Evolutionary conservation across 1,139 yeast genomes (phyloP), one percentile per base, ranked within the genome.

Genomic region (Lodderomyces elongisporus): DNA sequence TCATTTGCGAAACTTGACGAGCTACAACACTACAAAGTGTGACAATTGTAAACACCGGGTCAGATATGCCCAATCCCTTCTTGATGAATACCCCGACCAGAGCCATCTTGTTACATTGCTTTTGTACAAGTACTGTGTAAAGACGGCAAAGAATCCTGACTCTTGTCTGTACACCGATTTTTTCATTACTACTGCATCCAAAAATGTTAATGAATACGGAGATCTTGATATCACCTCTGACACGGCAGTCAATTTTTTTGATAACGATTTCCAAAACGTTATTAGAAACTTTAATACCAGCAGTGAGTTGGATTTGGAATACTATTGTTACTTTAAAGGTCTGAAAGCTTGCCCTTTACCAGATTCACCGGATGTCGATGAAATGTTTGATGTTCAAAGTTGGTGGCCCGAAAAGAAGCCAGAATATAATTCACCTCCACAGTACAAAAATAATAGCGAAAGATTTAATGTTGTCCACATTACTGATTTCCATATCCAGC

Each of bases 401-500:
- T 54, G 57, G 53, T 60, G 63, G 61, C 66, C 67, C 4, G 46
- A 39, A 5, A 62, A 62, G 43, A 46, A 53, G 27, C 43, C 45
- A 2, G 27, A 52, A 30, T 50, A 56, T 33, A 38, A 44, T 20
- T 24, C 25, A 6, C 57, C 56, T 33, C 68, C 67, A n/a, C 37
- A 32, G 5, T 60, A 57, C 32, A 28, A 32, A 3, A 36, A 42
- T 66, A 39, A 48, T 32, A 44, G 45, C 30, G 58, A 54, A 13
- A 43, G 41, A 6, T 75, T 79, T 54, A 75, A 77, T 40, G 87
- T 78, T 9, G 59, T 79, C 38, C 88, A 80, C 46, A 46, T 80
- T 16, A 69, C 79, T 16, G 88, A 80, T 49, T 74, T 79, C 57
- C 88, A 80, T 49, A 55, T 77, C 31, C 75, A 78, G 48, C 56